These are phyloP conservation scores for Phtheirospermum japonicum DNA, from an alignment of 257 asterid species.

Conservation along the genomic window DNA sequence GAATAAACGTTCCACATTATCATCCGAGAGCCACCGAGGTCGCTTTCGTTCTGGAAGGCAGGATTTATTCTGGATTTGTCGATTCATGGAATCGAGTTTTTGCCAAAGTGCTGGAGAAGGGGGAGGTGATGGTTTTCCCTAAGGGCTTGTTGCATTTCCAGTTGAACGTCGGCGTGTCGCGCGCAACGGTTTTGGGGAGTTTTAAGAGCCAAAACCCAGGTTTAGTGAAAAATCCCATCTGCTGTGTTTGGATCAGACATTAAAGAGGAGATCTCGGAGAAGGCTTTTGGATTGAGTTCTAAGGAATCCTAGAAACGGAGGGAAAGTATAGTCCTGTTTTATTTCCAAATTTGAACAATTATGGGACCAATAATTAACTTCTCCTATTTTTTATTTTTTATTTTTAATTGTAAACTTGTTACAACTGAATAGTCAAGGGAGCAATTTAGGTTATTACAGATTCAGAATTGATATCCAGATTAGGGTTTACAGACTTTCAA, in stretches of 20 bases:
- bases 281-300: no score
- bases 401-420: no score
- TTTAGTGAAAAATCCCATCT: slow-evolving; percentile 49
- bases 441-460: no score
- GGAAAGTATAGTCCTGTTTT: no score
- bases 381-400: no score
- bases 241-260: slow-evolving; percentile 67
- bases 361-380: no score
- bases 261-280: slow-evolving; percentile 54
- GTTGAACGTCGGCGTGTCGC: slow-evolving; percentile 61
- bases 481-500: no score
- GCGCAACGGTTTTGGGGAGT: slow-evolving; percentile 63
- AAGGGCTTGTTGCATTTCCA: slow-evolving; percentile 71
- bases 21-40: slow-evolving; percentile 81
- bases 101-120: slow-evolving; percentile 65
- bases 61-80: slow-evolving; percentile 67
- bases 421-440: no score
- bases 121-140: slow-evolving; percentile 84
- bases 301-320: no score
- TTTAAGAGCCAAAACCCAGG: slow-evolving; percentile 85
- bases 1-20: slow-evolving; percentile 66
- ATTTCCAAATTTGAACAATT: no score
- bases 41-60: slow-evolving; percentile 68
- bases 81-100: slow-evolving; percentile 59
- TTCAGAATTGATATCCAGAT: no score